phyloP scores from a whole-genome alignment of 106 monocot genomes.

The Triglochin maritima region DNA sequence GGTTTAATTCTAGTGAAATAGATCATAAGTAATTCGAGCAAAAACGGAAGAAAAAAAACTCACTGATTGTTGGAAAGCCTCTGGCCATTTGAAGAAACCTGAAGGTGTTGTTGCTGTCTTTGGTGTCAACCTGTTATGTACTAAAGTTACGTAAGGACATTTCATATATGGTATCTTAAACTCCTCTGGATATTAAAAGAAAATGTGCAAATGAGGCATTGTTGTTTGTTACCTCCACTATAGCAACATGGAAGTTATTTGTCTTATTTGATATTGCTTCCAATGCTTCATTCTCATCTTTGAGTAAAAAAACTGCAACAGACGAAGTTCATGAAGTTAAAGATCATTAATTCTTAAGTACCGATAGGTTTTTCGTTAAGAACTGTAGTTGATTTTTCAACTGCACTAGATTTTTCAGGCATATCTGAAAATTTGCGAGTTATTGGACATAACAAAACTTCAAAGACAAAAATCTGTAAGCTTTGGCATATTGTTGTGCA shows the following conservation, averaged over 20 bases:
- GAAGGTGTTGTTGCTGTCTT: slow-evolving; percentile 22
- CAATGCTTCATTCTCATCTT: slow-evolving; percentile 40
- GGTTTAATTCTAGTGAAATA: too few species aligned
- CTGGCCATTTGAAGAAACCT: slow-evolving; percentile 51
- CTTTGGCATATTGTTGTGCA: too few species aligned
- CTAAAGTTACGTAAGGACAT: slow-evolving; percentile 1
- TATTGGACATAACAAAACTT: too few species aligned
- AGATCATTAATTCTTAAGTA: neutral
- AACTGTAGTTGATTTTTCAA: too few species aligned
- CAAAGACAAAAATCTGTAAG: too few species aligned
- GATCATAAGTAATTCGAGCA: too few species aligned
- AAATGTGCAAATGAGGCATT: neutral
- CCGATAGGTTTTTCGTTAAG: neutral
- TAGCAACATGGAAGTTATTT: slow-evolving; percentile 65
- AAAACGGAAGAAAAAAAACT: slow-evolving; percentile 7
- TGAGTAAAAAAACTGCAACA: slow-evolving; percentile 42
- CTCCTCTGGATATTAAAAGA: neutral
- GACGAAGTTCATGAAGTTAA: neutral
- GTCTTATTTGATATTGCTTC: slow-evolving; percentile 35
- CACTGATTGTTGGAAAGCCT: slow-evolving; percentile 56
- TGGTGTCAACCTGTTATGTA: slow-evolving; percentile 25
- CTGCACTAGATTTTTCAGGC: too few species aligned
- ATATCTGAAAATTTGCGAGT: too few species aligned
- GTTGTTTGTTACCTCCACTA: slow-evolving; percentile 45
- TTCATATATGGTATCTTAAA: neutral